A percentile compares a stretch with the other conserved stretches of the same genome.
Conservation (phyloP, 441 rosid species). For the Eruca vesicaria region DNA sequence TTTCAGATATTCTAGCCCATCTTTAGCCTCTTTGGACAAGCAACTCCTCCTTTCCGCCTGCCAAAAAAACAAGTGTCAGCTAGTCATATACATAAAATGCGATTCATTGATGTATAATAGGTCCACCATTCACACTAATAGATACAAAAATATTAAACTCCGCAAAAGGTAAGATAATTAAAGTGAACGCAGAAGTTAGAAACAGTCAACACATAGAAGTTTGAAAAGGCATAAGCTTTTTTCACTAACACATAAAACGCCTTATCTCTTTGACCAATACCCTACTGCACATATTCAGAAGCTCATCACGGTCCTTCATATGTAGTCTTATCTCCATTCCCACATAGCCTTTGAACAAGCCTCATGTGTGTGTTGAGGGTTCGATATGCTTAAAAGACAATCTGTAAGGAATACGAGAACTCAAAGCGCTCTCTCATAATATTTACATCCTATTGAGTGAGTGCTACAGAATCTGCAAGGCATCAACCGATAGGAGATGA, state of each 20-base stretch:
- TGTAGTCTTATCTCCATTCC: background rate
- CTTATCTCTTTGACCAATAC: constrained; percentile 37
- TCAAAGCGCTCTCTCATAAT: background rate
- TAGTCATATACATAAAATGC: constrained; percentile 12
- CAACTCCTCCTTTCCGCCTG: constrained; percentile 97
- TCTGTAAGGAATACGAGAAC: constrained; percentile 8
- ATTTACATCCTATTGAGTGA: constrained; percentile 3
- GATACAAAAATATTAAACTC: constrained; percentile 17
- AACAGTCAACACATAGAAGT: background rate
- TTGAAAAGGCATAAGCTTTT: background rate
- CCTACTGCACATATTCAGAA: background rate
- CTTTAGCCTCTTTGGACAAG: constrained; percentile 69
- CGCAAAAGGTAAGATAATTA: constrained; percentile 9
- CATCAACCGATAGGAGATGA: constrained; percentile 38
- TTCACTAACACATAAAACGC: constrained; percentile 20
- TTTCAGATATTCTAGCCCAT: constrained; percentile 81
- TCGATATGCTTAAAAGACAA: background rate
- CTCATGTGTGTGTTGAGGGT: background rate
- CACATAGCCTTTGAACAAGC: background rate
- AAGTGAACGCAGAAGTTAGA: background rate
- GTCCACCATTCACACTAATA: constrained; percentile 32
- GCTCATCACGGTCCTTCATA: background rate
- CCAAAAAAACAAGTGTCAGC: constrained; percentile 23
- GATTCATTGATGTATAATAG: constrained; percentile 16
- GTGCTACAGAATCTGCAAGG: constrained; percentile 25